A percentile compares a stretch with the other conserved stretches of the same genome.
phyloP scores from a whole-genome alignment of 192 early-diverging fungal genomes.

The Cetraspora pellucida region DNA sequence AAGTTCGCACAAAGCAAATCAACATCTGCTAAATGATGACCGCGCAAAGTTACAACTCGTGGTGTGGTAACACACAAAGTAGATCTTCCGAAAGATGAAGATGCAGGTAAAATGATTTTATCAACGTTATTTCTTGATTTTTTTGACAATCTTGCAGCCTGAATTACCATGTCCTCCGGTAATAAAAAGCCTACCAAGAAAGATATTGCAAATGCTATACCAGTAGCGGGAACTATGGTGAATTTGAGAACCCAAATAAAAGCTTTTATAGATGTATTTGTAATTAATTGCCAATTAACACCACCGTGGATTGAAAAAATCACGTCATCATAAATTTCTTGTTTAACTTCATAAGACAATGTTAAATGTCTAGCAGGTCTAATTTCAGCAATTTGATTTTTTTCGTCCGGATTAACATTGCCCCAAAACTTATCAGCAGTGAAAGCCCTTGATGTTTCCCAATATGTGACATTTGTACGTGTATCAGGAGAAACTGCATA shows the following conservation, averaged over 20 bases:
- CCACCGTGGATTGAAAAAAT: not conserved
- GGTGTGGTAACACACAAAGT: too few relatives aligned
- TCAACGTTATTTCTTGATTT: not conserved
- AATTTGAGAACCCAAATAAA: not conserved
- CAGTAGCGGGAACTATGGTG: not conserved
- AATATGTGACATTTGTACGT: not conserved
- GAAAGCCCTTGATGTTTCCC: not conserved
- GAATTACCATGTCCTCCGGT: too few relatives aligned
- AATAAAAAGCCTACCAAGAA: too few relatives aligned
- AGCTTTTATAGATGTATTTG: not conserved
- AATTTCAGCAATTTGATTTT: conserved; percentile 56
- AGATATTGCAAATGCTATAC: too few relatives aligned
- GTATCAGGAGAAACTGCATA: not conserved
- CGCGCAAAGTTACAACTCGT: conserved; percentile 24
- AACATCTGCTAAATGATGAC: conserved; percentile 30
- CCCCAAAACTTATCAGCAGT: conserved; percentile 49
- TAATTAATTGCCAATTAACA: not conserved
- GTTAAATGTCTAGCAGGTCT: conserved; percentile 33
- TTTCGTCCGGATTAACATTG: conserved; percentile 50
- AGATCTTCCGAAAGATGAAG: too few relatives aligned
- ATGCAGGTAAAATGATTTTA: not conserved
- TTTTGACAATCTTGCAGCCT: too few relatives aligned
- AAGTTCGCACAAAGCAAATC: conserved; percentile 26
- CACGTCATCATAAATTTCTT: not conserved
- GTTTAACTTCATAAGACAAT: not conserved